These are phyloP conservation scores for Pseudognaphalium luteoalbum DNA, from an alignment of 129 eudicot species.

Conservation along the genomic window DNA sequence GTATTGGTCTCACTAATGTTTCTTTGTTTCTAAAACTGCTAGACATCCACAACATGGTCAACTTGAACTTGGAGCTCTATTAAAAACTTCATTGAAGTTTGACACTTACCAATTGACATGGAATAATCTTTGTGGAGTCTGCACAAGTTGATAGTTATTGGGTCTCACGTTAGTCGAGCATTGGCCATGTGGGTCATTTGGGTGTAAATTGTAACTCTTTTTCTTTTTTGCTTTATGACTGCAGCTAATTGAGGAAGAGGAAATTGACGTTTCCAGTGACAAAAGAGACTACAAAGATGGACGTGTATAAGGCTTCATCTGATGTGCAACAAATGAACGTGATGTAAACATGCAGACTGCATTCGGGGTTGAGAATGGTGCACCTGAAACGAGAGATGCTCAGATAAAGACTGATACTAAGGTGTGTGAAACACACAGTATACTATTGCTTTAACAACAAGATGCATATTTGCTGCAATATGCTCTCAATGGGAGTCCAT, in stretches of 20 bases:
- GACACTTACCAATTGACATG: conserved; percentile 51
- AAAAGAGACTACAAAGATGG: conserved; percentile 69
- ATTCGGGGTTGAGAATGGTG: conserved; percentile 69
- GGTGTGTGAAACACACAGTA: conserved; percentile 36
- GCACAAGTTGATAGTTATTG: conserved; percentile 57
- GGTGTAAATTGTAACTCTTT: neutral
- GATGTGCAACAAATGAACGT: conserved; percentile 41
- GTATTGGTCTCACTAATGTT: too few relatives aligned
- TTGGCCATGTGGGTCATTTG: neutral
- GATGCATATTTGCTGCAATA: too few relatives aligned
- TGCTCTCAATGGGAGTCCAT: too few relatives aligned
- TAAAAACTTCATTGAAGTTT: too few relatives aligned
- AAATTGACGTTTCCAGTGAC: conserved; percentile 69
- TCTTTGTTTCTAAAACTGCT: too few relatives aligned
- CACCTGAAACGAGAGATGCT: conserved; percentile 42
- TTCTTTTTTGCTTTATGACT: neutral
- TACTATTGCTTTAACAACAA: neutral
- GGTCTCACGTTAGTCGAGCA: neutral
- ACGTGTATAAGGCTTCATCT: conserved; percentile 54
- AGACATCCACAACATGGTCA: too few relatives aligned
- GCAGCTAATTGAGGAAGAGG: conserved; percentile 92
- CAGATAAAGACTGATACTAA: conserved; percentile 83
- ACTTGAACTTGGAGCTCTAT: too few relatives aligned
- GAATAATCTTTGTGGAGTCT: conserved; percentile 73
- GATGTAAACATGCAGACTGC: conserved; percentile 64